Percentiles rank a stretch among this genome's conserved stretches.
phyloP scores from a whole-genome alignment of 805 yeast genomes.

The Barnettozyma californica region DNA sequence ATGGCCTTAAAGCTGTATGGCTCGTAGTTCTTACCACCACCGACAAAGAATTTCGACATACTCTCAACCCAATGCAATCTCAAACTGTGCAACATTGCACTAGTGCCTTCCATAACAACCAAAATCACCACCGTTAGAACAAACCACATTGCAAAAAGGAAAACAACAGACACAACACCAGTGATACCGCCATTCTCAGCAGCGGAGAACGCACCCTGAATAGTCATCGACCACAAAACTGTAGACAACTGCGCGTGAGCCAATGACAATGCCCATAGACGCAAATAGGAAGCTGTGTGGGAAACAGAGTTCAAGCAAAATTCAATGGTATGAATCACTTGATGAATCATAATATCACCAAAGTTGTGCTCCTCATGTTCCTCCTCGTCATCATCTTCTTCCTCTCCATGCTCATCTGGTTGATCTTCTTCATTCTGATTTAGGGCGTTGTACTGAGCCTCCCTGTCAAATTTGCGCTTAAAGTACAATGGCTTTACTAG shows the following conservation, averaged over 20 bases:
- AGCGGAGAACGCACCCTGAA: slow-evolving; percentile 61
- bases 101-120: slow-evolving; percentile 97
- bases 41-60: slow-evolving; percentile 96
- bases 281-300: slow-evolving; percentile 94
- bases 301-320: slow-evolving; percentile 96
- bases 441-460: slow-evolving; percentile 25
- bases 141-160: slow-evolving; percentile 93
- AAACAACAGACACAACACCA: slow-evolving; percentile 72
- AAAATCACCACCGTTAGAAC: slow-evolving; percentile 82
- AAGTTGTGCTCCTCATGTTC: slow-evolving; percentile 29
- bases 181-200: slow-evolving; percentile 37
- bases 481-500: slow-evolving; percentile 77
- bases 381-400: slow-evolving; percentile 31
- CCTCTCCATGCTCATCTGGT: slow-evolving; percentile 40
- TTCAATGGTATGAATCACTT: slow-evolving; percentile 96
- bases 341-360: slow-evolving; percentile 96
- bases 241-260: slow-evolving; percentile 96
- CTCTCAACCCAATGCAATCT: slow-evolving; percentile 99
- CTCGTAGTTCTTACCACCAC: slow-evolving; percentile 86
- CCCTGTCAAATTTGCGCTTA: slow-evolving; percentile 41
- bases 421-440: slow-evolving; percentile 28
- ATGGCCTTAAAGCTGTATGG: slow-evolving; percentile 66
- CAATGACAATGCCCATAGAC: slow-evolving; percentile 95
- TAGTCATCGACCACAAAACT: slow-evolving; percentile 86
- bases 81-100: slow-evolving; percentile 96